phyloP scores from a whole-genome alignment of 2,329 filamentous ascomycete species.

The Paecilomyces fulvus region DNA sequence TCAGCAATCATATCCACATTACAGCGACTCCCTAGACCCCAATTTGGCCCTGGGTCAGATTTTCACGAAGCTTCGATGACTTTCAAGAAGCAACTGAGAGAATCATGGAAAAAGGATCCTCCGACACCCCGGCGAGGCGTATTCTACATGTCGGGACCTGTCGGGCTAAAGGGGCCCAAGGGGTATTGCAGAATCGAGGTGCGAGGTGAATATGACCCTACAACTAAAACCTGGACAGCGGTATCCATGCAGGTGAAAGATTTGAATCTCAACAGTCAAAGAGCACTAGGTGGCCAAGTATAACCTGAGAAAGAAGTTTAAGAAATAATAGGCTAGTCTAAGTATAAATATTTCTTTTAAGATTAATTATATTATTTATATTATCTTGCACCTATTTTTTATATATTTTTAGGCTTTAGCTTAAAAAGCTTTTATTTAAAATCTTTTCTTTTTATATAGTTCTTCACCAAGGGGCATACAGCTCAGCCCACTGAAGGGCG shows the following conservation, averaged over 20 bases:
- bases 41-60: conserved; percentile 26
- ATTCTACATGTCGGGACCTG: conserved; percentile 26
- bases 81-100: conserved; percentile 22
- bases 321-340: too few relatives aligned
- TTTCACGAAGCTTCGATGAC: conserved; percentile 22
- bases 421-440: neutral
- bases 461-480: too few relatives aligned
- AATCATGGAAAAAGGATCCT: conserved; percentile 12
- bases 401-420: neutral
- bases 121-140: conserved; percentile 21
- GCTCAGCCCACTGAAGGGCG: too few relatives aligned
- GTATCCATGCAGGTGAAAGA: conserved; percentile 25
- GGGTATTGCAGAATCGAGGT: conserved; percentile 29
- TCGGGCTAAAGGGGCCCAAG: conserved; percentile 24
- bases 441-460: too few relatives aligned
- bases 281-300: conserved; percentile 13
- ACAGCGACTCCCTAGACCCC: conserved; percentile 25
- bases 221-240: conserved; percentile 18
- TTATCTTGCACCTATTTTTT: too few relatives aligned
- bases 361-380: too few relatives aligned
- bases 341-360: too few relatives aligned
- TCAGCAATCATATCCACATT: conserved; percentile 23
- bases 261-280: conserved; percentile 19
- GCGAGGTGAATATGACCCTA: conserved; percentile 27
- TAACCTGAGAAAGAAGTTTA: neutral